A percentile compares a stretch with the other conserved stretches of the same genome.
Conservation (phyloP, 495 filamentous ascomycete genomes). For the Chaetomium tenue region DNA sequence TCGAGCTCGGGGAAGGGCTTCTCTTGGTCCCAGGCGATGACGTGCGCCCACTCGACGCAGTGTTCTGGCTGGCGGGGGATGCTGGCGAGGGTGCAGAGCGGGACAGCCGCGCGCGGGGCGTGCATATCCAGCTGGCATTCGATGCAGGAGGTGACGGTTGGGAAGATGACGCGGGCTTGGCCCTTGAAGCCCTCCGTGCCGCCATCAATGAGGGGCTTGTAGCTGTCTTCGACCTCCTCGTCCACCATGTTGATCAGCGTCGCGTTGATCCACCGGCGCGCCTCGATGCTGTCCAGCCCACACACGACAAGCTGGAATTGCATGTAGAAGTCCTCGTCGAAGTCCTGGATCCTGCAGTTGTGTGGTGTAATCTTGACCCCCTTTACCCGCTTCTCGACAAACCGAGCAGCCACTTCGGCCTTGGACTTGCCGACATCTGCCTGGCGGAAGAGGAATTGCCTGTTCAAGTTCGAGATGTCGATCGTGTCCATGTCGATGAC, state of each 20-base stretch:
- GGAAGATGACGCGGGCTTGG: slow-evolving; percentile 88
- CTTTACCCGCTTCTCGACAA: slow-evolving; percentile 83
- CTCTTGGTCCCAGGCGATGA: slow-evolving; percentile 67
- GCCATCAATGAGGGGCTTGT: slow-evolving; percentile 93
- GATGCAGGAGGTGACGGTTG: slow-evolving; percentile 89
- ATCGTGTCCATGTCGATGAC: slow-evolving; percentile 99
- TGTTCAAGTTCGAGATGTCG: slow-evolving; percentile 96
- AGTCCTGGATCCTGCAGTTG: slow-evolving; percentile 94
- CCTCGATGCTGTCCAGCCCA: slow-evolving; percentile 97
- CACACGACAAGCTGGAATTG: slow-evolving; percentile 92
- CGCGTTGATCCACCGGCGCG: slow-evolving; percentile 96
- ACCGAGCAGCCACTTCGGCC: slow-evolving; percentile 86
- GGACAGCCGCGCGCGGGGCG: slow-evolving; percentile 87
- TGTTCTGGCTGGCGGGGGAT: slow-evolving; percentile 97
- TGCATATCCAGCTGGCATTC: slow-evolving; percentile 99
- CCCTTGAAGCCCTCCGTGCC: slow-evolving; percentile 99
- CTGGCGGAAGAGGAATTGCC: slow-evolving; percentile 94
- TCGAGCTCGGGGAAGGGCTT: slow-evolving; percentile 68
- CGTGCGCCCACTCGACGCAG: slow-evolving; percentile 98
- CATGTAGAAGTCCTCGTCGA: slow-evolving; percentile 97
- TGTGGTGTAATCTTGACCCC: slow-evolving; percentile 91
- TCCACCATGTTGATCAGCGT: slow-evolving; percentile 89
- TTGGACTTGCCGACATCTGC: slow-evolving; percentile 91
- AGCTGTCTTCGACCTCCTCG: slow-evolving; percentile 61
- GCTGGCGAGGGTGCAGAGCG: slow-evolving; percentile 92